These are phyloP conservation scores for Luffa aegyptiaca DNA, from an alignment of 306 rosid genomes.

Conservation along the genomic window DNA sequence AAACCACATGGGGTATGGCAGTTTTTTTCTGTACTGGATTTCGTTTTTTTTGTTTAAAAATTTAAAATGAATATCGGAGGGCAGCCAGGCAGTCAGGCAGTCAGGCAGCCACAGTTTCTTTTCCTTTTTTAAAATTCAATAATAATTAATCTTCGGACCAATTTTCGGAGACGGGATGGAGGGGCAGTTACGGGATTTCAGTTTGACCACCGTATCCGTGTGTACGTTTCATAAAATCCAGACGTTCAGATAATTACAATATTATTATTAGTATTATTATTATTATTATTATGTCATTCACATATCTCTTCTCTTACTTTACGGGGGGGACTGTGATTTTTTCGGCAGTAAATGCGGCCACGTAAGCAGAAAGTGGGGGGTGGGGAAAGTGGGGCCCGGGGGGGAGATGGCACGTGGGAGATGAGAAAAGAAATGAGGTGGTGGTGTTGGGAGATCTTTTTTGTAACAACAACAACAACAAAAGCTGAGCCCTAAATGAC, in stretches of 20 bases:
- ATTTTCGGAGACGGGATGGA: neutral
- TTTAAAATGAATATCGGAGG: neutral
- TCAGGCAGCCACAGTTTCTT: neutral
- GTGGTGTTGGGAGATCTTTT: constrained; percentile 1
- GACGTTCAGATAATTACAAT: neutral
- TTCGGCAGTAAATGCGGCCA: neutral
- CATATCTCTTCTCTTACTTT: neutral
- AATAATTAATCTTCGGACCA: neutral
- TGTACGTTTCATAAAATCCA: constrained; percentile 1
- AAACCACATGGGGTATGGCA: constrained; percentile 27
- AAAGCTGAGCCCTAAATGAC: neutral
- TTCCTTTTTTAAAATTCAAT: neutral
- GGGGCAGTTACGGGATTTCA: neutral
- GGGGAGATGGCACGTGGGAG: neutral
- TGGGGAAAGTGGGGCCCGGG: neutral
- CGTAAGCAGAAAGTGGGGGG: neutral
- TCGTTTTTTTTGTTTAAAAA: neutral
- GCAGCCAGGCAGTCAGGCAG: neutral
- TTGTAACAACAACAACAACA: neutral
- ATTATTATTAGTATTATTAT: neutral
- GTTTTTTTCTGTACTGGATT: constrained; percentile 32
- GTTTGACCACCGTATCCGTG: neutral
- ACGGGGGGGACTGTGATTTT: neutral
- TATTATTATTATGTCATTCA: neutral
- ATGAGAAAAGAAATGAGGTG: neutral